Base-by-base conservation (phyloP, 1,284 basidiomycete genomes). In the Entoloma clypeatum region DNA sequence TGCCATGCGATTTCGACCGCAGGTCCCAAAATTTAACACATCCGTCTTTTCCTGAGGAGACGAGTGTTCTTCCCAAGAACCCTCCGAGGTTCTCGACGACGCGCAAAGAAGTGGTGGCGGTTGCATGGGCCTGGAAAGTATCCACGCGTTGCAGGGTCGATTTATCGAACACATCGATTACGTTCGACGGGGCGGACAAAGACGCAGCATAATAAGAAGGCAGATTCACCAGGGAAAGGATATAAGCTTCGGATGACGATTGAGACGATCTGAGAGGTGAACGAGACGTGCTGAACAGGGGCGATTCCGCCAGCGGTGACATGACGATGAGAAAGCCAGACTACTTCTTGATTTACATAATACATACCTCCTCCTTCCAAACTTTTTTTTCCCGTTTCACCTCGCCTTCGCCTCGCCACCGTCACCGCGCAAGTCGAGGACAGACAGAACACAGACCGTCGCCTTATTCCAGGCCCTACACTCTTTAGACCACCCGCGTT, bases 1-100 rank as follows among this genome's bases (percentile, higher is more conserved):
- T 69, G 31, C 67, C 63, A 35, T 68, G 64, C 2, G 70, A 61
- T 36, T 72, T 69, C 5, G 73, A 65, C 41, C 85, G 72, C 41
- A 76, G 73, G 56, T 88, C 85, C 86, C 85, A 88, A 17, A 77
- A 68, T 47, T 74, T 76, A 43, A 88, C 74, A 34, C 67, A 61
- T 0, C 80, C 81, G 48, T 85, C 81, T 51, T 68, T 74, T 1
- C 83, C 81, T 11, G 75, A 79, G 2, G 81, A 81, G 17, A 83
- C 54, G 11, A 85, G 65, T n/a, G 52, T 57, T 17, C 52, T 56
- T 9, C 61, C 55, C 14, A 53, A 39, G 3, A 54, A 39, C 4
- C 60, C 62, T 4, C 54, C 59, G 4, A 67, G 47, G 27, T 47
- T 41, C 0, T 53, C 43, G 1, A 73, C 63, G 0, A 69, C 57